phyloP scores from a whole-genome alignment of 202 grass and related monocot genomes.

The Cymbopogon flexuosus region DNA sequence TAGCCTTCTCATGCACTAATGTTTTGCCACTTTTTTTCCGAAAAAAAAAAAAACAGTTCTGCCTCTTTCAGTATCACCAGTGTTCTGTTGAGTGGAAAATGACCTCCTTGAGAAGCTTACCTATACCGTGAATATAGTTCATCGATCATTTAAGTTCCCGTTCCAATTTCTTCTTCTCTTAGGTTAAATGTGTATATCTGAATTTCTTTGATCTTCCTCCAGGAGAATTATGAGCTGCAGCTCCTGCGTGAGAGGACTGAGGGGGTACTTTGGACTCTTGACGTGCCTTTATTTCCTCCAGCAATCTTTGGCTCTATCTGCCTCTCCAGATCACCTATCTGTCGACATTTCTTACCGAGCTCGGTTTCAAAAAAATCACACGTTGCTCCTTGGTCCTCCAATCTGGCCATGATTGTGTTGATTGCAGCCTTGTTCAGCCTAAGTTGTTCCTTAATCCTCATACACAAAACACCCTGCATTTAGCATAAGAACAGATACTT shows the following conservation, averaged over 20 bases:
- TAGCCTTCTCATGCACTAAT: constrained; percentile 39
- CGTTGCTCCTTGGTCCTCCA: constrained; percentile 67
- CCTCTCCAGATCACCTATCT: constrained; percentile 64
- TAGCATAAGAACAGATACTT: neutral
- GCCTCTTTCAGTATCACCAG: constrained; percentile 27
- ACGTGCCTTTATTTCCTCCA: constrained; percentile 39
- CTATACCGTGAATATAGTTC: constrained; percentile 26
- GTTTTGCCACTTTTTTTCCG: constrained; percentile 8
- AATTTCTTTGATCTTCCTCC: constrained; percentile 59
- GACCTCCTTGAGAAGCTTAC: constrained; percentile 37
- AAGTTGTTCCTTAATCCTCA: constrained; percentile 61
- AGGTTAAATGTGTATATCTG: constrained; percentile 38
- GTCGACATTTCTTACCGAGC: constrained; percentile 65
- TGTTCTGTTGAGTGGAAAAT: constrained; percentile 22
- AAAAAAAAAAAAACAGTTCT: neutral
- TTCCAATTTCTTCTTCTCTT: constrained; percentile 28
- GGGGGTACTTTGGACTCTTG: constrained; percentile 38
- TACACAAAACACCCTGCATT: constrained; percentile 67
- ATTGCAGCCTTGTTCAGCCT: constrained; percentile 65
- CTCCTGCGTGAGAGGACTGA: constrained; percentile 56
- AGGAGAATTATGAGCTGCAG: constrained; percentile 60
- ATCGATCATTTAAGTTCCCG: constrained; percentile 27
- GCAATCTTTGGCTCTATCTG: constrained; percentile 50
- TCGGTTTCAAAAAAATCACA: constrained; percentile 86
- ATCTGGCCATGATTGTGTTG: constrained; percentile 70